Base-by-base conservation (phyloP, 768 basidiomycete genomes). In the Collybia sp. region DNA sequence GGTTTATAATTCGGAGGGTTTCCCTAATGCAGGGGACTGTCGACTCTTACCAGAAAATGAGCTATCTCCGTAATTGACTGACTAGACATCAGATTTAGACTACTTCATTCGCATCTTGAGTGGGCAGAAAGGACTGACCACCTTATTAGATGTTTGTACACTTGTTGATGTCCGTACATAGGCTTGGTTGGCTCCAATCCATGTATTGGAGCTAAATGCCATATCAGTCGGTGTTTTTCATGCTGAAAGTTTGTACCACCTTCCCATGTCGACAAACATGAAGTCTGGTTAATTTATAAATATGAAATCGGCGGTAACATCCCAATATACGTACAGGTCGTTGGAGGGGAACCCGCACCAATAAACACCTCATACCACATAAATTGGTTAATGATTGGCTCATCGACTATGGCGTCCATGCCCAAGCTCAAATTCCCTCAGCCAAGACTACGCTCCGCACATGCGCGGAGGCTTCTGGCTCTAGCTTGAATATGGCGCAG, bases 351-450 rank as follows among this genome's bases (percentile, higher is more conserved):
- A 6, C 80, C 80, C 15, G 83, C 69, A 40, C 72, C 72, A 35
- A 82, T 73, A 12, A 68, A 54, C 49, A 70, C 64, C 6, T 72
- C 76, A 58, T 83, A 83, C 12, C 74, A 77, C 8, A 82, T 76
- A 44, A 63, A 66, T 47, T 68, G 59, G 44, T 70, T 66, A 41
- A 58, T 50, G 36, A 68, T 62, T 19, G 56, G 62, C 44, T 68
- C 64, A 49, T 76, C 75, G 50, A 72, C 69, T 32, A 75, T 68
- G 16, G 71, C 56, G 17, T 68, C 62, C 43, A 60, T 47, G 30
- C 65, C 43, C 45, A 50, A 53, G 4, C 8, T 25, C 25, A 8
- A 25, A n/a, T n/a, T n/a, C 25, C 25, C 25, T 49, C 55, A 53
- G 48, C 52, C 52, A 30, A 55, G 53, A 48, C 63, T 68, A 11